phyloP scores from a whole-genome alignment of 2,329 filamentous ascomycete species.

The Calonectria pauciramosa region DNA sequence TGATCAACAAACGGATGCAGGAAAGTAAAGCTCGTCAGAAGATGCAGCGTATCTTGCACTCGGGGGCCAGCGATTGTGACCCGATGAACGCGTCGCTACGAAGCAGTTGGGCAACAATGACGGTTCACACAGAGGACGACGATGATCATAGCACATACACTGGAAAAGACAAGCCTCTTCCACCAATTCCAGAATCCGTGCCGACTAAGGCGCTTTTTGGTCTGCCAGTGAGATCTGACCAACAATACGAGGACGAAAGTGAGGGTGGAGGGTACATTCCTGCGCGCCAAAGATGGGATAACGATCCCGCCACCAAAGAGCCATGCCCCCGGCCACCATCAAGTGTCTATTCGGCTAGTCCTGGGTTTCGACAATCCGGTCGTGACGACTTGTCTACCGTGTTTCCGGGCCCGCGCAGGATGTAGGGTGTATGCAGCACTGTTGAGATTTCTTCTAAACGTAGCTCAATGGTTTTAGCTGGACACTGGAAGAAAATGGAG shows the following conservation, averaged over 20 bases:
- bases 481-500: neutral
- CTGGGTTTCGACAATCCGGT: conserved; percentile 4
- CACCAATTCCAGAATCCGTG: neutral
- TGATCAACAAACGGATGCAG: conserved; percentile 31
- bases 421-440: neutral
- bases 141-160: neutral
- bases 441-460: neutral
- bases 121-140: neutral
- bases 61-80: conserved; percentile 36
- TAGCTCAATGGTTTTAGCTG: neutral
- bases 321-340: conserved; percentile 20
- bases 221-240: no score
- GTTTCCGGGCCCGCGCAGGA: neutral
- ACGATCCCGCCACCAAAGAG: no score
- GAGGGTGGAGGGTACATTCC: neutral
- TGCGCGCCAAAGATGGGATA: conserved; percentile 1
- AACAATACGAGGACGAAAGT: neutral
- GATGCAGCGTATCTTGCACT: conserved; percentile 31
- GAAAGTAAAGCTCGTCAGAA: conserved; percentile 26
- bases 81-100: neutral
- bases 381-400: neutral
- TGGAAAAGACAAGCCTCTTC: neutral
- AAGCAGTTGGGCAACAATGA: conserved; percentile 20
- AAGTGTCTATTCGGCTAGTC: conserved; percentile 36
- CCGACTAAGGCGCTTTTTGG: neutral